Evolutionary conservation across 2,329 filamentous ascomycete species (phyloP).

Genomic region (Xylariaceae sp.): DNA sequence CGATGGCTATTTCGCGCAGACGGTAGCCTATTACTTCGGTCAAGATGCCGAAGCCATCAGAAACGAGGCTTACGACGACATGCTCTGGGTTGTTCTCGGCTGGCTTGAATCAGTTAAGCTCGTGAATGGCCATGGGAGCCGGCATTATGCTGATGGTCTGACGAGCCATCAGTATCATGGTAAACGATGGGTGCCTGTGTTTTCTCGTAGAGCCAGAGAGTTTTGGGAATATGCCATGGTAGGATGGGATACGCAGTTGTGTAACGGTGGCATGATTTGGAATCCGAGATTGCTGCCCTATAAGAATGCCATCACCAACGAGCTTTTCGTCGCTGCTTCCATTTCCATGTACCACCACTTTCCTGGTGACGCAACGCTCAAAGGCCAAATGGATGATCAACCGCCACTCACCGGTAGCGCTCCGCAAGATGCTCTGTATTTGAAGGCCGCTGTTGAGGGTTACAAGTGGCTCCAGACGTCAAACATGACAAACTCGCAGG

Average conservation of each 20-base stretch:
- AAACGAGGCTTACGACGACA: conserved; percentile 82
- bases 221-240: conserved; percentile 79
- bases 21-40: conserved; percentile 78
- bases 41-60: conserved; percentile 75
- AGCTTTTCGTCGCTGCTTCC: conserved; percentile 82
- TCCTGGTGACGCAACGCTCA: conserved; percentile 60
- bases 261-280: conserved; percentile 88
- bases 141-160: conserved; percentile 52
- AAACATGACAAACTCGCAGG: conserved; percentile 75
- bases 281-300: conserved; percentile 77
- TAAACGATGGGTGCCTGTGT: conserved; percentile 68
- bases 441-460: conserved; percentile 70
- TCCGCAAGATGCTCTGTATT: conserved; percentile 59
- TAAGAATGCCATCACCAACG: conserved; percentile 95
- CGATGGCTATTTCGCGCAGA: conserved; percentile 76
- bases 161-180: conserved; percentile 67
- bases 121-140: conserved; percentile 63
- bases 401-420: conserved; percentile 58
- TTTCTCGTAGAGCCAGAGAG: conserved; percentile 76
- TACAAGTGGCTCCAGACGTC: conserved; percentile 78
- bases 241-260: conserved; percentile 81
- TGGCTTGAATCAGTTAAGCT: conserved; percentile 85
- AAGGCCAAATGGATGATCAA: conserved; percentile 46
- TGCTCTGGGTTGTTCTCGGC: conserved; percentile 89
- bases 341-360: conserved; percentile 88